phyloP scores from a whole-genome alignment of 2,329 filamentous ascomycete genomes.

The Sporothrix humicola region DNA sequence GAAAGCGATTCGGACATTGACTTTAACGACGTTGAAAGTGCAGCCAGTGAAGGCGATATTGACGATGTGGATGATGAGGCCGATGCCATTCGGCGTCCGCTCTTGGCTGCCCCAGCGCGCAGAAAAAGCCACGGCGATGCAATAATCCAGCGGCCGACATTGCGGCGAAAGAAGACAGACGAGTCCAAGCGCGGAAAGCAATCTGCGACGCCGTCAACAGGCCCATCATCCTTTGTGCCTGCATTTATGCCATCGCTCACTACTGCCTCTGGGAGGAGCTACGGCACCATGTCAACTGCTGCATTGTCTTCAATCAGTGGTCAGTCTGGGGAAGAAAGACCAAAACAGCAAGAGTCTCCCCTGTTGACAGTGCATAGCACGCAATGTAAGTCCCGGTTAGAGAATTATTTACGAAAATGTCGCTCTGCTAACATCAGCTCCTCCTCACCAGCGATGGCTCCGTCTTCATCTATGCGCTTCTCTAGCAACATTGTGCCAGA shows the following conservation, averaged over 20 bases:
- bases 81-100: constrained; percentile 41
- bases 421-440: not conserved
- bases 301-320: not conserved
- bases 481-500: constrained; percentile 75
- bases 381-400: not conserved
- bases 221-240: constrained; percentile 16
- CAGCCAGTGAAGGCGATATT: constrained; percentile 51
- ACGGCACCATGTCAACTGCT: constrained; percentile 39
- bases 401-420: no score
- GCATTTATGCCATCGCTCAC: constrained; percentile 28
- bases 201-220: not conserved
- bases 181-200: constrained; percentile 26
- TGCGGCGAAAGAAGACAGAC: constrained; percentile 41
- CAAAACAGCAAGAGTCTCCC: not conserved
- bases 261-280: constrained; percentile 36
- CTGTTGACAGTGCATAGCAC: not conserved
- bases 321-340: constrained; percentile 11
- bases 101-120: constrained; percentile 26
- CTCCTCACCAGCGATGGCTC: constrained; percentile 20
- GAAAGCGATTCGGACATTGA: constrained; percentile 41
- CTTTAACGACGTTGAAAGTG: constrained; percentile 49
- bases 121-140: constrained; percentile 52
- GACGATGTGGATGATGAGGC: constrained; percentile 43
- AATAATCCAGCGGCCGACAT: constrained; percentile 41
- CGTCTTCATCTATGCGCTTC: constrained; percentile 61